Evolutionary conservation across 2,329 filamentous ascomycete species (phyloP), one percentile per base, ranked within the genome.

Genomic region (Apiospora pterosperma): DNA sequence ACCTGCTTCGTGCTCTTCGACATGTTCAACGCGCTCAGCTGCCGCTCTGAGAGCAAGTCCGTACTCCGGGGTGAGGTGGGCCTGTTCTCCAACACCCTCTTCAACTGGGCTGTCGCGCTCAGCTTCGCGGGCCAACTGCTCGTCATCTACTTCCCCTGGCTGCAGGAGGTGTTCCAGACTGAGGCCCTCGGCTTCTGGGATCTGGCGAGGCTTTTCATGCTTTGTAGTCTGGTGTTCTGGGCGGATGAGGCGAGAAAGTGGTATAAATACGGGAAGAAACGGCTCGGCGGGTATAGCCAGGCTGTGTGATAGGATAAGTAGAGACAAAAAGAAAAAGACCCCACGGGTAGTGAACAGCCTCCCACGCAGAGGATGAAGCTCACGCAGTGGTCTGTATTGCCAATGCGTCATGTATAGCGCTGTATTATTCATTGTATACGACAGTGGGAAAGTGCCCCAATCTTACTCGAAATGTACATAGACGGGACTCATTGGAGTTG

Each of bases 1-100:
- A 99, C 96, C 6, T 97, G 94, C 79, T 99, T 99, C 75, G 96
- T 99, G 58, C 87, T 99, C 63, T 99, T 98, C 78, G 96, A 99
- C 82, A 99, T 99, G 96, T 97, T 98, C 84, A 98, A 99, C 78
- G 96, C 96, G 1, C 84, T 99, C 25, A 90, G 92, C 19, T 99
- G 96, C 79, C 92, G 96, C 59, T 96, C 92, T 8, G 94, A 97
- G 75, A 89, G 87, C 67, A 98, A 98, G 77, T 96, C 92, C 12
- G 84, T 99, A 5, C 85, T 99, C 4, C 85, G 90, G 31, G 95
- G 96, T 44, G 94, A 99, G 75, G 84, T 97, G 61, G 88, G 91
- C 10, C 77, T 97, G 14, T 91, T 96, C 64, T 88, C 90, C 10
- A 99, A 99, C 76, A 90, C 89, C 66, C 91, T 99, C 79, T 99